phyloP scores from a whole-genome alignment of 1,284 basidiomycete species.

The Ceratorhiza oryzae-sativae region DNA sequence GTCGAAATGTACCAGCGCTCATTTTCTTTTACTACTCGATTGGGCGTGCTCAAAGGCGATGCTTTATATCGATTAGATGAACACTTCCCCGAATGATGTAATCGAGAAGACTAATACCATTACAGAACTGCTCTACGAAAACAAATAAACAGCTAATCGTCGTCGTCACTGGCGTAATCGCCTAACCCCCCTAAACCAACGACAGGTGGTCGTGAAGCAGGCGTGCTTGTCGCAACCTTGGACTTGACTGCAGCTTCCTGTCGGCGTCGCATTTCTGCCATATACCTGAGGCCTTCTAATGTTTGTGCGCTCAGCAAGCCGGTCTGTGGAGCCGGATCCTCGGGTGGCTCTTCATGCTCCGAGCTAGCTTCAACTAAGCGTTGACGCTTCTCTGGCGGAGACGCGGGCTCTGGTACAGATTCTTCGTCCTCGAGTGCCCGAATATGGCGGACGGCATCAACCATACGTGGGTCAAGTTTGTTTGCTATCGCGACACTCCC shows the following conservation, averaged over 20 bases:
- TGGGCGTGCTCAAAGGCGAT: no score
- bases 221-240: constrained; percentile 23
- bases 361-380: constrained; percentile 44
- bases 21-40: no score
- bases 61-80: background rate
- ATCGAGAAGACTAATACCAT: no score
- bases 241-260: constrained; percentile 54
- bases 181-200: constrained; percentile 63
- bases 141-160: background rate
- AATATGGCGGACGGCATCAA: constrained; percentile 84
- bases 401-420: constrained; percentile 43
- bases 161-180: constrained; percentile 79
- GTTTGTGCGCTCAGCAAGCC: constrained; percentile 81
- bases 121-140: background rate
- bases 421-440: constrained; percentile 84
- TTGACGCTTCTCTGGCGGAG: constrained; percentile 46
- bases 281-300: constrained; percentile 84
- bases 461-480: constrained; percentile 81
- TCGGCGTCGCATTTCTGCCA: constrained; percentile 76
- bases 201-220: constrained; percentile 47
- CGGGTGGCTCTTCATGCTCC: constrained; percentile 43
- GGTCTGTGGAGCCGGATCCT: constrained; percentile 45
- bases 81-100: no score
- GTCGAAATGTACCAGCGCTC: no score
- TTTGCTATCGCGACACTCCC: constrained; percentile 83